Base-by-base conservation (phyloP, 805 yeast species). In the Saccharomyces kudriavzevii region DNA sequence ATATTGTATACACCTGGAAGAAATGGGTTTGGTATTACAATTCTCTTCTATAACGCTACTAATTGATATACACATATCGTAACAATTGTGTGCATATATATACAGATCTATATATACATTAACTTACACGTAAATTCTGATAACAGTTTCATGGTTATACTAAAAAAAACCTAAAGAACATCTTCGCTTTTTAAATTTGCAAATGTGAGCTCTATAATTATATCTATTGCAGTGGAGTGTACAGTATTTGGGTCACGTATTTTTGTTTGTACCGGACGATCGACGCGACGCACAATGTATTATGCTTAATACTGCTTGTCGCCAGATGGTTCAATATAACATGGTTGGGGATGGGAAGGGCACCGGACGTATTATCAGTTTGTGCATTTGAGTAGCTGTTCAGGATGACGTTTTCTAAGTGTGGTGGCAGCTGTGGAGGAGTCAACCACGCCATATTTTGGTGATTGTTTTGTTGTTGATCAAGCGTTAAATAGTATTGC, bases 401-500 rank as follows among this genome's bases (percentile, higher is more conserved):
- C 64, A 92, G 77, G 52, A 94, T 90, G 53, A 94, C 98, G 63
- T 87, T 86, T 67, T 94, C 99, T 56, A 94, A 76, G 69, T 92
- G 99, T 9, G 99, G 99, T 8, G 99, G 99, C 49, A 94, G 76
- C 66, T 87, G 96, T 24, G 99, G 99, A 22, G 99, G 98, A 29
- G 95, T 89, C 51, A 91, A 56, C 79, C 79, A 76, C 2, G 77
- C 68, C 78, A 75, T 84, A 74, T 72, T 81, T 74, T 73, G 80
- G 11, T 35, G 43, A 20, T 35, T 35, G 48, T 74, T 75, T 65
- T 83, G 84, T 47, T 85, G 81, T 61, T 80, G 84, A 63, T 87
- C 95, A 50, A 87, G 74, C 1, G 92, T 87, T 48, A 83, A 72
- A 63, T 87, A 87, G 64, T 87, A 87, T 60, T 86, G 90, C 65